phyloP scores from a whole-genome alignment of 2,329 filamentous ascomycete genomes.

The Lasiodiplodia citricola region DNA sequence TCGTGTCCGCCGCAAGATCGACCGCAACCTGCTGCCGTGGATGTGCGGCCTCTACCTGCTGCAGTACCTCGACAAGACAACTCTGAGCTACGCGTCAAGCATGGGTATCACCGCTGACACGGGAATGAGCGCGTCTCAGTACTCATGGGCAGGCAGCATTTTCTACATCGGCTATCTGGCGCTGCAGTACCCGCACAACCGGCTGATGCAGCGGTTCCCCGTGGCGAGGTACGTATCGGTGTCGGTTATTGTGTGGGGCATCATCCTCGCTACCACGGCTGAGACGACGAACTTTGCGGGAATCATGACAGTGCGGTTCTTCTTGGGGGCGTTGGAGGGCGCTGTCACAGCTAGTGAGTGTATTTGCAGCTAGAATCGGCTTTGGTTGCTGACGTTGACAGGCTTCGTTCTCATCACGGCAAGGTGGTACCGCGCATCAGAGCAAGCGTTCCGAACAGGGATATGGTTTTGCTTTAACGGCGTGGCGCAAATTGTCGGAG shows the following conservation, averaged over 20 bases:
- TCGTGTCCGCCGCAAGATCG: slow-evolving; percentile 55
- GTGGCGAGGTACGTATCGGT: not conserved
- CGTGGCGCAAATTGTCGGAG: slow-evolving; percentile 33
- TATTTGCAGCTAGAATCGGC: not conserved
- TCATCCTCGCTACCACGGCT: not conserved
- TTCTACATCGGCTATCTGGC: slow-evolving; percentile 54
- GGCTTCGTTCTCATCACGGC: slow-evolving; percentile 56
- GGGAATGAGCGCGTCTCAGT: slow-evolving; percentile 53
- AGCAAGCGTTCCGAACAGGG: slow-evolving; percentile 55
- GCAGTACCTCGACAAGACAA: slow-evolving; percentile 68
- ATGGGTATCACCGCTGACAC: slow-evolving; percentile 63
- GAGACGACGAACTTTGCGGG: slow-evolving; percentile 30
- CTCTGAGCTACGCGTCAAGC: slow-evolving; percentile 65
- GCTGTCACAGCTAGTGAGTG: slow-evolving; percentile 48
- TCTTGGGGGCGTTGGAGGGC: slow-evolving; percentile 73
- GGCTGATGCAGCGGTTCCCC: not conserved
- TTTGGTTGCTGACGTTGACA: slow-evolving; percentile 29
- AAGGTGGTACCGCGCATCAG: slow-evolving; percentile 66
- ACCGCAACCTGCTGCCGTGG: slow-evolving; percentile 58
- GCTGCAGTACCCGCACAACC: not conserved
- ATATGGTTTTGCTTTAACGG: slow-evolving; percentile 31
- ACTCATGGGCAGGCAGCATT: slow-evolving; percentile 60
- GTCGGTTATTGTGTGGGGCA: slow-evolving; percentile 59
- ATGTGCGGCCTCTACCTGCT: slow-evolving; percentile 67
- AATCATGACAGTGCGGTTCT: slow-evolving; percentile 60